Evolutionary conservation across 805 yeast species (phyloP), one percentile per base, ranked within the genome.

Genomic region (Allodekkera sacchari): DNA sequence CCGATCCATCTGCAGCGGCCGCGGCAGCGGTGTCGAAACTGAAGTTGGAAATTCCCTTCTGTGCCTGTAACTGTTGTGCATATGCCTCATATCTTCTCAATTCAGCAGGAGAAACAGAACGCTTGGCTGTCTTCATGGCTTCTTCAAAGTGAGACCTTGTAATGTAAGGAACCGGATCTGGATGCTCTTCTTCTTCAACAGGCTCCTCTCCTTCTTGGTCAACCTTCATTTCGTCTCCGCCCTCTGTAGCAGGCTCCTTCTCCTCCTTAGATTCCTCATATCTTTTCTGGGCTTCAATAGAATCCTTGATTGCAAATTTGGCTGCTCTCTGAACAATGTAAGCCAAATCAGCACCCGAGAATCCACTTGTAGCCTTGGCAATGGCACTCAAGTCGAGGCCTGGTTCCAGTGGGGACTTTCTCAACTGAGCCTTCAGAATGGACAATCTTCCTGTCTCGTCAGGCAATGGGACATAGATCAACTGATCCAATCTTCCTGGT

Each of bases 121-220:
- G 83, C 63, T 87, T 82, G 33, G 98, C 99, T 2, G 97, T 87
- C 77, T 89, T 88, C 99, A 92, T 92, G 28, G 99, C 99, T 68
- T 92, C 97, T 63, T 92, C 96, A 50, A 92, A 87, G 59, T 92
- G 99, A 32, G 79, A 80, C 55, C 81, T 83, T 19, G 95, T 83
- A 51, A 92, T 89, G 59, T 61, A 92, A 52, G 99, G 98, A 46
- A 92, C 99, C 19, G 95, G 85, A 57, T 92, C 98, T 53, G 77
- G 87, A 49, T 75, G 83, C 59, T 74, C 84, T 39, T 71, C 84
- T 36, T 70, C 80, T 28, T 61, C 75, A 30, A 46, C 50, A 17
- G 23, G 36, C 22, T 46, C 51, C 39, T 46, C 44, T 56, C 53
- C 53, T 34, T 49, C 55, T 33, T 55, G 67, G 36, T 61, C 77